Base-by-base conservation (phyloP, 2,329 filamentous ascomycete genomes). In the Hypoxylon rubiginosum region DNA sequence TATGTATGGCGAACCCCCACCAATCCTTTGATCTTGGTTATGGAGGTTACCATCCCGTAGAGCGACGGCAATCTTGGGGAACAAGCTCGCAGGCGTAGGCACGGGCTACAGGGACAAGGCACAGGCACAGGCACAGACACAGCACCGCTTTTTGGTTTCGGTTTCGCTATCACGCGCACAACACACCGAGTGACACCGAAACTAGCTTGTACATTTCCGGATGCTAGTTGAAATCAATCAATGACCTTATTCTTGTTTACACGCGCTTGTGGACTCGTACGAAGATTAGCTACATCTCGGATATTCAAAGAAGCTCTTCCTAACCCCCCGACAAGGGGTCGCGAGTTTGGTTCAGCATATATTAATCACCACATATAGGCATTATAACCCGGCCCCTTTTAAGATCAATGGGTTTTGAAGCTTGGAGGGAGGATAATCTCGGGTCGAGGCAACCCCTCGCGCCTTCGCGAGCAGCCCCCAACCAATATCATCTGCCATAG, bases 351-450 rank as follows among this genome's bases (percentile, higher is more conserved):
- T 68, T 69, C 66, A 69, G 60, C 36, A 71, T 79, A 80, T 81
- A 81, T 75, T 75, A 76, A 67, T 69, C 69, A 72, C 66, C 74
- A 76, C 72, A 78, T 80, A 80, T 79, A 80, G 69, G 69, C 75
- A 72, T 76, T 75, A 69, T 64, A 59, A 76, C 74, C 68, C 72
- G 71, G 71, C 70, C 62, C 70, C 70, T 67, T 67, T 71, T 77
- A 76, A 74, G 73, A 64, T 64, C 72, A 77, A 72, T 75, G 75
- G 39, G 39, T 21, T 60, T 59, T 64, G 24, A 56, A 64, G 60
- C 68, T 73, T 68, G 71, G 39, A 71, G 71, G 71, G 21, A 5
- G 5, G 28, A 73, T 75, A 79, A 79, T 79, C 72, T 79, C 77
- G 75, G 77, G 69, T 72, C 75, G 71, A 73, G 75, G 70, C 58